A percentile compares a stretch with the other conserved stretches of the same genome.
Conservation (phyloP, 495 filamentous ascomycete species). For the Neurospora tetraspora region DNA sequence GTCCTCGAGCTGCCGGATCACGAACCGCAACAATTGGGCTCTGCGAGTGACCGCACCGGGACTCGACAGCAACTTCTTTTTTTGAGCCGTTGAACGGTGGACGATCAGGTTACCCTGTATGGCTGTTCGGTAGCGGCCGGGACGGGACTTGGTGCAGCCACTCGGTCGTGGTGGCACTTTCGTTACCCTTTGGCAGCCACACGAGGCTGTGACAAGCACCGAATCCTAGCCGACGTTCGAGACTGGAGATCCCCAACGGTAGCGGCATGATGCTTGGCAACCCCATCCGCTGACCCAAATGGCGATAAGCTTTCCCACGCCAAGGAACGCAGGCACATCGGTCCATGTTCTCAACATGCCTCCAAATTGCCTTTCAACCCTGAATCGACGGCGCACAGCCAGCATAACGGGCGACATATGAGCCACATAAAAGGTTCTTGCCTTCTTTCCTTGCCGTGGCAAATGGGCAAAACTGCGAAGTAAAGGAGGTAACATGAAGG, state of each 20-base stretch:
- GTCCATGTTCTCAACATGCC: too few relatives aligned
- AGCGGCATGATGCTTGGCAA: not conserved
- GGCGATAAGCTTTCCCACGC: not conserved
- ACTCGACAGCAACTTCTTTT: not conserved
- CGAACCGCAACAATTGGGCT: not conserved
- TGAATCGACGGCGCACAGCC: not conserved
- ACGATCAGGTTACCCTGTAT: not conserved
- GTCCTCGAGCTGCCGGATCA: not conserved
- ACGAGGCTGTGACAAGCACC: not conserved
- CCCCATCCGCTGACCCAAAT: not conserved
- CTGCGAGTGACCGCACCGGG: not conserved
- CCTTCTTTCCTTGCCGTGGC: not conserved
- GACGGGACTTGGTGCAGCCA: conserved; percentile 19
- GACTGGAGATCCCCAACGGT: not conserved
- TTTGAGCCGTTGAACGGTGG: not conserved
- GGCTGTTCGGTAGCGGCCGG: conserved; percentile 3
- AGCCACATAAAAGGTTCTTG: not conserved
- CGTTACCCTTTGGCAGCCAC: conserved; percentile 2
- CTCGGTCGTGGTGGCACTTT: conserved; percentile 8
- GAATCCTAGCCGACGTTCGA: not conserved
- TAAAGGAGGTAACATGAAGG: not conserved
- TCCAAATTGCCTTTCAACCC: not conserved
- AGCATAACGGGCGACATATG: not conserved
- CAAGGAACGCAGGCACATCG: not conserved
- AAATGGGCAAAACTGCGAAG: not conserved